A percentile compares a stretch with the other conserved stretches of the same genome.
Conservation (phyloP, 257 asterid species). For the Primulina huaijiensis region DNA sequence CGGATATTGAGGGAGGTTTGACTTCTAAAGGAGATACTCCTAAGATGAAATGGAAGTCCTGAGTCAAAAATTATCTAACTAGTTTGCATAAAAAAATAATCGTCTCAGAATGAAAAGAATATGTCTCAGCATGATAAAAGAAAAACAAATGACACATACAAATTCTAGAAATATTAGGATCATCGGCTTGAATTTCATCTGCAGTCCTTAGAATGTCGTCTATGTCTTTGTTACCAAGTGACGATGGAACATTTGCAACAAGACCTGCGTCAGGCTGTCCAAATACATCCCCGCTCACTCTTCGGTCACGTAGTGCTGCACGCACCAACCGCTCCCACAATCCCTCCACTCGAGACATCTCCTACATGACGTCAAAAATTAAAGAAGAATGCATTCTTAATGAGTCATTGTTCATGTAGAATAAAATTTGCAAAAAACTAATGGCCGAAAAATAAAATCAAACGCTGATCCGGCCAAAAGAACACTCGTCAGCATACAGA, state of each 20-base stretch:
- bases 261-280: slow-evolving; percentile 66
- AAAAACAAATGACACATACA: slow-evolving; percentile 41
- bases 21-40: neutral
- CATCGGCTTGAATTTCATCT: slow-evolving; percentile 88
- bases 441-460: no score
- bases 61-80: slow-evolving; percentile 5
- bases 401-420: no score
- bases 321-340: slow-evolving; percentile 92
- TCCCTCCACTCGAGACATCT: slow-evolving; percentile 91
- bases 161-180: slow-evolving; percentile 78
- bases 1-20: neutral
- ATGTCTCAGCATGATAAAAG: neutral
- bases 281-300: slow-evolving; percentile 43
- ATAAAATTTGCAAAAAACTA: no score
- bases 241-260: slow-evolving; percentile 88
- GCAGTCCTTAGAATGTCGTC: slow-evolving; percentile 95
- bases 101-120: slow-evolving; percentile 7
- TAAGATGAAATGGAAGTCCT: slow-evolving; percentile 1
- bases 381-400: no score
- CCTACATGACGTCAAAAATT: slow-evolving; percentile 21
- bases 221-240: slow-evolving; percentile 86
- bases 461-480: no score
- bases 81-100: slow-evolving; percentile 4
- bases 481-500: no score
- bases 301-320: slow-evolving; percentile 82